A percentile compares a stretch with the other conserved stretches of the same genome.
phyloP scores from a whole-genome alignment of 495 filamentous ascomycete species.

The Parathielavia hyrcaniae region DNA sequence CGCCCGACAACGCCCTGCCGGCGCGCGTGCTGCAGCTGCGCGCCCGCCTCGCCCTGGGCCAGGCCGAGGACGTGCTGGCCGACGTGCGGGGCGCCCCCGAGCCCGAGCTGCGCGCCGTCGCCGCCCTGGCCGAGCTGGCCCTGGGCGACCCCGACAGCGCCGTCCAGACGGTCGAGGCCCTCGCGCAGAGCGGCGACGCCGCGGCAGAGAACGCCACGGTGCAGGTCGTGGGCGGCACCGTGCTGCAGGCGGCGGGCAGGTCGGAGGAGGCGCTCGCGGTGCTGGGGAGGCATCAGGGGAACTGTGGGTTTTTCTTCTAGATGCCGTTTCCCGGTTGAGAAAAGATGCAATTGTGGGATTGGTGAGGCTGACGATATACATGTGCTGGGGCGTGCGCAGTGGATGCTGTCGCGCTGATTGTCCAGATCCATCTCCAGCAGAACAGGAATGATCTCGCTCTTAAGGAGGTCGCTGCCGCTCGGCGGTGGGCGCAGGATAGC shows the following conservation, averaged over 20 bases:
- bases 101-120: slow-evolving; percentile 73
- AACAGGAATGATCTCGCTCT: slow-evolving; percentile 84
- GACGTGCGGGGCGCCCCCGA: slow-evolving; percentile 58
- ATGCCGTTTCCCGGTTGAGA: neutral
- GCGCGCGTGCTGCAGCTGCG: slow-evolving; percentile 77
- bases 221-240: slow-evolving; percentile 69
- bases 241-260: slow-evolving; percentile 69
- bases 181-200: slow-evolving; percentile 55
- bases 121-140: slow-evolving; percentile 65
- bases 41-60: slow-evolving; percentile 72
- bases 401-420: slow-evolving; percentile 63
- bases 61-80: slow-evolving; percentile 63
- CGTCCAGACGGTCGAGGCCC: slow-evolving; percentile 54
- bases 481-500: slow-evolving; percentile 93
- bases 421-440: slow-evolving; percentile 86
- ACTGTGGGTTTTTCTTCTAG: slow-evolving; percentile 52
- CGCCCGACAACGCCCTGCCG: slow-evolving; percentile 65
- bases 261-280: slow-evolving; percentile 77
- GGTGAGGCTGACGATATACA: slow-evolving; percentile 7
- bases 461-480: slow-evolving; percentile 82
- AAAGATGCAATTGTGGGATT: neutral
- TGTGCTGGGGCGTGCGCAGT: slow-evolving; percentile 31
- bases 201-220: slow-evolving; percentile 71
- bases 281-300: slow-evolving; percentile 78
- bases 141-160: slow-evolving; percentile 56